Evolutionary conservation across 345 rosid species (phyloP).

Genomic region (rapeseed (Brassica napus)): DNA sequence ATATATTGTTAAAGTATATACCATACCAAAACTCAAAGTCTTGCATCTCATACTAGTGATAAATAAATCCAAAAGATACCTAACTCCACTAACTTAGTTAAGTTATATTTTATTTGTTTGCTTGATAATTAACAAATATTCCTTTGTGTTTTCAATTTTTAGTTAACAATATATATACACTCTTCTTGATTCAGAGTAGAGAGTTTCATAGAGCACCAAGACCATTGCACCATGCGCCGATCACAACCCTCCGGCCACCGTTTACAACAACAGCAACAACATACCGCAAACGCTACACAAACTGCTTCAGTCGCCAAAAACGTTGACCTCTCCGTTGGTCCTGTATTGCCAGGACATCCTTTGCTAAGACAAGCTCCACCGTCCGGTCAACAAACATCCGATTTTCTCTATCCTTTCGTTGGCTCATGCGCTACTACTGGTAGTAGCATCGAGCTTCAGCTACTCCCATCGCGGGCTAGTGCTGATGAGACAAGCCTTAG

Average conservation of each 20-base stretch:
- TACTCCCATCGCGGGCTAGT: constrained; percentile 30
- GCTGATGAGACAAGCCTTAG: constrained; percentile 38
- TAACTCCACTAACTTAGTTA: constrained; percentile 35
- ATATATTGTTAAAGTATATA: constrained; percentile 23
- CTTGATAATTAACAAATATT: constrained; percentile 13
- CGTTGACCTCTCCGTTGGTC: constrained; percentile 48
- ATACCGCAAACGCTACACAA: constrained; percentile 31
- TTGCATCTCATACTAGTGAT: constrained; percentile 26
- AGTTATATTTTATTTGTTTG: constrained; percentile 1
- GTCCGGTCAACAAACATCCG: constrained; percentile 17
- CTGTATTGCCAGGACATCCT: constrained; percentile 43
- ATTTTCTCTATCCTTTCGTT: constrained; percentile 23
- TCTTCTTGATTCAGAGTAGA: constrained; percentile 65
- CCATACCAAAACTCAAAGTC: constrained; percentile 27
- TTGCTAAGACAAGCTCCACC: constrained; percentile 41
- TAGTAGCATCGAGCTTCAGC: constrained; percentile 38
- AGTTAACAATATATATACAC: background rate
- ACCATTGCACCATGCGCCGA: constrained; percentile 73
- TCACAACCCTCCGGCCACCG: constrained; percentile 46
- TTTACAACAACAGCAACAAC: constrained; percentile 40
- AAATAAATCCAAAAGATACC: constrained; percentile 37
- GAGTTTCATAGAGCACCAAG: constrained; percentile 98
- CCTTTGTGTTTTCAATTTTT: constrained; percentile 21
- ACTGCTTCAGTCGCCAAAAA: constrained; percentile 54
- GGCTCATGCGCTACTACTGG: constrained; percentile 14